Conservation (phyloP, 192 early-diverging fungal species). For the Rhizoclosmatium globosum region DNA sequence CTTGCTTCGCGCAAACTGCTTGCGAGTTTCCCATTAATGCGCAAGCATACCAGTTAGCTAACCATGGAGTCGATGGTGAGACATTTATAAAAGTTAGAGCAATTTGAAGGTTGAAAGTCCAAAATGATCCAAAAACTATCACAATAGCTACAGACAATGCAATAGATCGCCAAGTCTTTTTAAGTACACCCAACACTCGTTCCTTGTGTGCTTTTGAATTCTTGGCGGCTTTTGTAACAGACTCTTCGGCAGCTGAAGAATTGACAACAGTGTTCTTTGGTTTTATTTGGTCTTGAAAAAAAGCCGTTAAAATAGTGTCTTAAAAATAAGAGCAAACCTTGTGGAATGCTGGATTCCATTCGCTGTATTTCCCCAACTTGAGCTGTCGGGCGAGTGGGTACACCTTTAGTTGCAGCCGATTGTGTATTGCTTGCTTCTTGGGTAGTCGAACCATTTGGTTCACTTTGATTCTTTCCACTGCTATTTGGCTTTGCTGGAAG, state of each 20-base stretch:
- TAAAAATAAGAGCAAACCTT: neutral
- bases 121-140: conserved; percentile 9
- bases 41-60: neutral
- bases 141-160: neutral
- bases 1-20: neutral
- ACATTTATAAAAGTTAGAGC: neutral
- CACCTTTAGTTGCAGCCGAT: neutral
- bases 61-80: neutral
- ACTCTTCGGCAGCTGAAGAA: neutral
- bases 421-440: neutral
- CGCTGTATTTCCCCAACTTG: neutral
- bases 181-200: neutral
- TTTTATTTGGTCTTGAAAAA: neutral
- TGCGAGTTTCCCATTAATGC: conserved; percentile 8
- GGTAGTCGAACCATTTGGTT: neutral
- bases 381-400: neutral
- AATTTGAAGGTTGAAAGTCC: neutral
- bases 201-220: neutral
- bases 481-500: neutral
- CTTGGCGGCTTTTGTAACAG: neutral
- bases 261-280: neutral
- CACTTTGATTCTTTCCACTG: neutral
- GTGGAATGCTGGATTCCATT: neutral
- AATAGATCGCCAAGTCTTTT: conserved; percentile 3
- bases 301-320: neutral